phyloP scores from a whole-genome alignment of 2,329 filamentous ascomycete species.

The Aspergillus brunneoviolaceus region DNA sequence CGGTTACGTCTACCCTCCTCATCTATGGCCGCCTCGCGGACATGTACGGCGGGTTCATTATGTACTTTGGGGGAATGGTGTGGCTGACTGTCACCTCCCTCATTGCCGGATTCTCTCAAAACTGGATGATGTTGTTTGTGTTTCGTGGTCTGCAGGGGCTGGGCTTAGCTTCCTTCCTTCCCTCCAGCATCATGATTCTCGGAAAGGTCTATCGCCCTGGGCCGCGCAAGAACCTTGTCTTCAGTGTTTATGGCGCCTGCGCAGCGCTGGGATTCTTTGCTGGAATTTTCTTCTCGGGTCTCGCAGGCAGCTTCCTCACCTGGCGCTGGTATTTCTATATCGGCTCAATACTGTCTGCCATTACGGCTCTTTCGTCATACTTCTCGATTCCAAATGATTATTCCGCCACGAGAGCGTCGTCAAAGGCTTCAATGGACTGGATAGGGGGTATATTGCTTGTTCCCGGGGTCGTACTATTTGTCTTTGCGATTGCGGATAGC shows the following conservation, averaged over 20 bases:
- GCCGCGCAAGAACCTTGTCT: conserved; percentile 67
- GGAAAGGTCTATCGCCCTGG: conserved; percentile 66
- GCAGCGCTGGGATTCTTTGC: conserved; percentile 51
- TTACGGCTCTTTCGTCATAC: conserved; percentile 47
- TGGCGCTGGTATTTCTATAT: conserved; percentile 72
- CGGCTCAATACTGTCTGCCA: conserved; percentile 53
- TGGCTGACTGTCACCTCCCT: conserved; percentile 70
- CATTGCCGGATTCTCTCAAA: conserved; percentile 67
- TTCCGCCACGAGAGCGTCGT: conserved; percentile 34
- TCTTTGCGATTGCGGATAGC: conserved; percentile 73
- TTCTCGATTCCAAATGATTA: conserved; percentile 50
- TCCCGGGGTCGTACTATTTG: conserved; percentile 65
- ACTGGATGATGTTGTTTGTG: conserved; percentile 68
- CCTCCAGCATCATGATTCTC: conserved; percentile 65
- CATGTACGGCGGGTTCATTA: conserved; percentile 62
- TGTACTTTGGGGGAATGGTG: conserved; percentile 61
- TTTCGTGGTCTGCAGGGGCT: conserved; percentile 74
- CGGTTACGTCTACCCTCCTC: conserved; percentile 49
- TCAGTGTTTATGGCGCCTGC: conserved; percentile 57
- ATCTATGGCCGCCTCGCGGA: conserved; percentile 58
- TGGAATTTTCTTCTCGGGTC: conserved; percentile 65
- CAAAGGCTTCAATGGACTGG: conserved; percentile 64
- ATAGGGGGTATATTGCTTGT: conserved; percentile 61
- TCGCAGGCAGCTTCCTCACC: conserved; percentile 53
- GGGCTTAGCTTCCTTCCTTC: conserved; percentile 69